A percentile compares a stretch with the other conserved stretches of the same genome.
phyloP scores from a whole-genome alignment of 208 protist genomes.

The Acanthamoeba castellanii region DNA sequence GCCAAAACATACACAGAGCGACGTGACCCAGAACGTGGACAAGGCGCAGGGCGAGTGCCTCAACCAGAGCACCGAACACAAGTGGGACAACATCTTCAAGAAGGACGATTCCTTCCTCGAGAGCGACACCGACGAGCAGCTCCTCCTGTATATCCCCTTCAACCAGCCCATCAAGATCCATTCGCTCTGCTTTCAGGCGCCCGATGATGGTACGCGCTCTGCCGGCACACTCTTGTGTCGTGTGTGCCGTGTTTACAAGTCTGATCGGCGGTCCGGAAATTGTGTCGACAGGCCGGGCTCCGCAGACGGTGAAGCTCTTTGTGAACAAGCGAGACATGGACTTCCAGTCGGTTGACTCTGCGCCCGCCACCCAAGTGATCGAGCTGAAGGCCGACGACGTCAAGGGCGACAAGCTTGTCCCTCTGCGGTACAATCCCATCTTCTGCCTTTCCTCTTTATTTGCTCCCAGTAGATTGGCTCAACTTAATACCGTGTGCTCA shows the following conservation, averaged over 20 bases:
- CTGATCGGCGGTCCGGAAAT: no score
- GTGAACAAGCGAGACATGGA: slow-evolving; percentile 75
- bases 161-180: slow-evolving; percentile 84
- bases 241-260: not conserved
- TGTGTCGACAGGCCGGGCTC: slow-evolving; percentile 35
- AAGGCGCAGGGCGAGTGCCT: slow-evolving; percentile 76
- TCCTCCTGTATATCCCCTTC: slow-evolving; percentile 81
- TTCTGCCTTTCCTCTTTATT: not conserved
- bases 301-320: slow-evolving; percentile 75
- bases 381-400: slow-evolving; percentile 76
- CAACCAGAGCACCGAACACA: slow-evolving; percentile 75
- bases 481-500: no score
- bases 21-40: slow-evolving; percentile 75
- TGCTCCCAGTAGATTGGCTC: not conserved
- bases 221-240: not conserved
- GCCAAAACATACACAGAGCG: slow-evolving; percentile 8
- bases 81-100: slow-evolving; percentile 66
- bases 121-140: slow-evolving; percentile 82
- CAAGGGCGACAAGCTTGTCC: slow-evolving; percentile 72
- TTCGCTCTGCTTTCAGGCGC: slow-evolving; percentile 76
- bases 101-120: slow-evolving; percentile 77
- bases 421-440: slow-evolving; percentile 35
- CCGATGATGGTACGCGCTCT: slow-evolving; percentile 65
- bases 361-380: slow-evolving; percentile 72
- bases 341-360: slow-evolving; percentile 66